Evolutionary conservation across 2,329 filamentous ascomycete genomes (phyloP).

Genomic region (Neofusicoccum umdonicola): DNA sequence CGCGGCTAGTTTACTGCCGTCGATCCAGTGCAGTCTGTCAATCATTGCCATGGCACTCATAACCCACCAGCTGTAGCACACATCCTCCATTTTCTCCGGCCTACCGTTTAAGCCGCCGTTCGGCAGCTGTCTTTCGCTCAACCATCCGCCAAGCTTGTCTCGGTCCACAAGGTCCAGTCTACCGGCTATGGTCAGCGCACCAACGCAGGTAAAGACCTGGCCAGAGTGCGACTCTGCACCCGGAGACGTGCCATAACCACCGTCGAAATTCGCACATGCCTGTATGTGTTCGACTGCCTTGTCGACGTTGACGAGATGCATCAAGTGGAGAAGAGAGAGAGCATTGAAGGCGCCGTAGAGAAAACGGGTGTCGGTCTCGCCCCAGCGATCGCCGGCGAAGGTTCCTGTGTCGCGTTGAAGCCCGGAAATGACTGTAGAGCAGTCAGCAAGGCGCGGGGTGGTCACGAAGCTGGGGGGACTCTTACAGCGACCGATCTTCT

Average conservation of each 20-base stretch:
- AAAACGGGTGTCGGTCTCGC: conserved; percentile 92
- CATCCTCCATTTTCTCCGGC: conserved; percentile 93
- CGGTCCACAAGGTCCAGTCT: conserved; percentile 78
- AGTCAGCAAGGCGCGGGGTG: conserved; percentile 25
- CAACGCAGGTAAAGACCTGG: conserved; percentile 93
- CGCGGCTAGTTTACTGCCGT: conserved; percentile 69
- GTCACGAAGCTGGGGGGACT: conserved; percentile 23
- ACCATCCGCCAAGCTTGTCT: conserved; percentile 81
- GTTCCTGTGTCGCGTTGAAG: conserved; percentile 79
- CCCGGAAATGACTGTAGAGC: conserved; percentile 65
- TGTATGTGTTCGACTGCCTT: conserved; percentile 78
- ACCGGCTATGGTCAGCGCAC: conserved; percentile 77
- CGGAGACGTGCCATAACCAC: conserved; percentile 84
- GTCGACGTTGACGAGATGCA: conserved; percentile 72
- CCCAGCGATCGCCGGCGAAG: conserved; percentile 94
- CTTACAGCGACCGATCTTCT: conserved; percentile 77
- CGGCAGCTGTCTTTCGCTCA: conserved; percentile 87
- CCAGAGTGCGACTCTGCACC: conserved; percentile 93
- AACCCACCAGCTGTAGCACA: conserved; percentile 99
- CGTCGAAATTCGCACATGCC: conserved; percentile 88
- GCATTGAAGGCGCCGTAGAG: conserved; percentile 88
- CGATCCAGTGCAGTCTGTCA: conserved; percentile 86
- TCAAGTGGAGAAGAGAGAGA: conserved; percentile 74
- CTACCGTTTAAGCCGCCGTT: conserved; percentile 89
- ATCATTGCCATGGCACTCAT: conserved; percentile 89